Conservation (phyloP, 1,139 yeast species). For the Dujonia santamariae region DNA sequence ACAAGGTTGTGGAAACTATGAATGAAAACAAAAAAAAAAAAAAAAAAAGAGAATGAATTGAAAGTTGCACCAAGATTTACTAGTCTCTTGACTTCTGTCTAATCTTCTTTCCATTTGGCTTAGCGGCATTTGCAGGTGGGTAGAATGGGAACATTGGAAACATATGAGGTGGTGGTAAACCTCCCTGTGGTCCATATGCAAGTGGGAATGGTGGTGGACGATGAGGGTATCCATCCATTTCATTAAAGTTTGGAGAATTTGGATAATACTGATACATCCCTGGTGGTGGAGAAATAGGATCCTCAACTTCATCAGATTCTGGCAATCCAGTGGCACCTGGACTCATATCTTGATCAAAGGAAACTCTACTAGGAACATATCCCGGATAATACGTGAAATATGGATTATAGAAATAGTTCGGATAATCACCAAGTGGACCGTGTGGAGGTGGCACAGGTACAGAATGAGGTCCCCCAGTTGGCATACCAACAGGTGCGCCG, state of each 20-base stretch:
- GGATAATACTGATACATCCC: constrained; percentile 4
- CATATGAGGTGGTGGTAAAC: constrained; percentile 9
- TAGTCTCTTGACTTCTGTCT: constrained; percentile 1
- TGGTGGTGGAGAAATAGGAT: constrained; percentile 2
- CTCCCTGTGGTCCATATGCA: constrained; percentile 5
- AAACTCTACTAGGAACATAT: constrained; percentile 2
- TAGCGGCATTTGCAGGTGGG: constrained; percentile 1
- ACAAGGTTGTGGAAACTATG: too few relatives aligned
- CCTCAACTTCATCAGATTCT: constrained; percentile 2
- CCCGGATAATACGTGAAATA: constrained; percentile 6
- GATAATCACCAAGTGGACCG: constrained; percentile 2
- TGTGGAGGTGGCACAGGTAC: constrained; percentile 2
- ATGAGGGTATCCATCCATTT: constrained; percentile 3
- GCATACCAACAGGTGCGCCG: too few relatives aligned
- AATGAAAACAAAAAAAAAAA: too few relatives aligned
- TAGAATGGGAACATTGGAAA: constrained; percentile 9
- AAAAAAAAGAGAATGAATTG: too few relatives aligned
- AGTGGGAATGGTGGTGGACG: constrained; percentile 5
- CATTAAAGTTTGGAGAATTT: constrained; percentile 6
- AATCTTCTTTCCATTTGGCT: neutral
- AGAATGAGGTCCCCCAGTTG: too few relatives aligned
- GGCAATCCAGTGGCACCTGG: constrained; percentile 4
- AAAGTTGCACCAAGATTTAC: neutral
- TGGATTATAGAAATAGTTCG: constrained; percentile 5
- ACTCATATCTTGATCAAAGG: constrained; percentile 6